Percentiles rank a stretch among this genome's conserved stretches.
These are phyloP conservation scores for Bolboschoenoplectus hybrid DNA, from an alignment of 202 grass and related monocot genomes.

Conservation along the genomic window DNA sequence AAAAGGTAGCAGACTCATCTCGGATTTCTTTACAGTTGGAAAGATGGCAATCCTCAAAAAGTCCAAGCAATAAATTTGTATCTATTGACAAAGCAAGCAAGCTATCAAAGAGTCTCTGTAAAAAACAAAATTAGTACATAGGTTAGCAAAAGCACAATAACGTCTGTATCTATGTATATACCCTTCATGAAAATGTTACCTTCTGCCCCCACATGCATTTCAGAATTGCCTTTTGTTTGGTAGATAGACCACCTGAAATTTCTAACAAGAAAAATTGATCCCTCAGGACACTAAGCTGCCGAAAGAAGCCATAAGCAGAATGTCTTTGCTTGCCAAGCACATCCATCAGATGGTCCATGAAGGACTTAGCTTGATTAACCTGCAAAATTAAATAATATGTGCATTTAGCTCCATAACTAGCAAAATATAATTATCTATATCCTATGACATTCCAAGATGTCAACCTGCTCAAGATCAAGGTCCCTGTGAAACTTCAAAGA, in stretches of 20 bases:
- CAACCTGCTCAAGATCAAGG: constrained; percentile 76
- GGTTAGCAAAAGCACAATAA: constrained; percentile 17
- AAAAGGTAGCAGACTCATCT: constrained; percentile 52
- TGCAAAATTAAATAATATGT: constrained; percentile 2
- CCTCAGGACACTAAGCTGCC: constrained; percentile 34
- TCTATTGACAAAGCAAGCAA: constrained; percentile 67
- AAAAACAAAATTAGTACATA: constrained; percentile 12
- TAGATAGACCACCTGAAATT: constrained; percentile 37
- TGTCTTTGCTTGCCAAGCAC: constrained; percentile 46
- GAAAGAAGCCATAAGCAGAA: constrained; percentile 41
- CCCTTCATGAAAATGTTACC: constrained; percentile 34
- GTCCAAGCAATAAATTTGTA: constrained; percentile 63
- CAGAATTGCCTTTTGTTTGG: constrained; percentile 40
- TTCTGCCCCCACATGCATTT: constrained; percentile 51
- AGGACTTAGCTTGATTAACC: constrained; percentile 43
- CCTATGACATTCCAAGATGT: constrained; percentile 23
- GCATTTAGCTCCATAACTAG: neutral
- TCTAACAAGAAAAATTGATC: constrained; percentile 34
- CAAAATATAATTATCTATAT: constrained; percentile 33
- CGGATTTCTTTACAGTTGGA: constrained; percentile 47
- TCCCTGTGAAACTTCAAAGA: constrained; percentile 86
- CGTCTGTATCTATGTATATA: neutral
- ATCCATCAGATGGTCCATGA: constrained; percentile 47
- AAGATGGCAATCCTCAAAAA: constrained; percentile 65
- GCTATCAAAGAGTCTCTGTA: constrained; percentile 69